Evolutionary conservation across 495 filamentous ascomycete genomes (phyloP), one percentile per base, ranked within the genome.

Genomic region (Chaetomium tenue): DNA sequence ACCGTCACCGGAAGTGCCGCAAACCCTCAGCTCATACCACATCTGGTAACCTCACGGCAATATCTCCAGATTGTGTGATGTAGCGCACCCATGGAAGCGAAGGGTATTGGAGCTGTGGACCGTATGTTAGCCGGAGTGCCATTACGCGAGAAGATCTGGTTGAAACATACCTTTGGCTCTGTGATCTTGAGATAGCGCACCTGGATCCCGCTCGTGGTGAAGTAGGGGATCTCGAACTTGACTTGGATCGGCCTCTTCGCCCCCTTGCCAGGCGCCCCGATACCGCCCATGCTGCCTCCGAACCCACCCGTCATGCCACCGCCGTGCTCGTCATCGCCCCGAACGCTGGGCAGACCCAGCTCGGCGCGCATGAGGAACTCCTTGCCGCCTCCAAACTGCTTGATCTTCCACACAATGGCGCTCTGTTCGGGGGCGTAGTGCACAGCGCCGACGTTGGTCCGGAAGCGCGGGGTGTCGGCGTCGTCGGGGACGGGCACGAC

Each of bases 321-420:
- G 25, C 93, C 93, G 66, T 89, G 89, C 77, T 97, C 94, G 71
- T 99, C 95, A 67, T 98, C 94, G 58, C 96, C 95, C 68, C 94
- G 90, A 40, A 99, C 95, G 46, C 90, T 94, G 0, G 95, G 94
- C 18, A 98, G 79, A 15, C 93, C 93, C 18, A 99, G 84, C 77
- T 99, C 95, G n/a, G 95, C 95, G 52, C 94, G 89, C 95, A 99
- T 99, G 68, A 99, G 85, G 75, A 99, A 99, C 72, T 99, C 95
- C 78, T 99, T 99, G 66, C 88, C 88, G 58, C 95, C 95, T 8
- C 94, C 95, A 73, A 99, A 99, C 71, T 99, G 95, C 83, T 99
- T 99, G 80, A 99, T 99, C 83, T 98, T 98, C 95, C 95, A 99
- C 66, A 99, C 87, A 65, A 99, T 99, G 39, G 95, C 93, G 48